Percentiles rank a stretch among this genome's conserved stretches.
Evolutionary conservation across 768 basidiomycete species (phyloP).

Genomic region (Neoboletus magnificus): DNA sequence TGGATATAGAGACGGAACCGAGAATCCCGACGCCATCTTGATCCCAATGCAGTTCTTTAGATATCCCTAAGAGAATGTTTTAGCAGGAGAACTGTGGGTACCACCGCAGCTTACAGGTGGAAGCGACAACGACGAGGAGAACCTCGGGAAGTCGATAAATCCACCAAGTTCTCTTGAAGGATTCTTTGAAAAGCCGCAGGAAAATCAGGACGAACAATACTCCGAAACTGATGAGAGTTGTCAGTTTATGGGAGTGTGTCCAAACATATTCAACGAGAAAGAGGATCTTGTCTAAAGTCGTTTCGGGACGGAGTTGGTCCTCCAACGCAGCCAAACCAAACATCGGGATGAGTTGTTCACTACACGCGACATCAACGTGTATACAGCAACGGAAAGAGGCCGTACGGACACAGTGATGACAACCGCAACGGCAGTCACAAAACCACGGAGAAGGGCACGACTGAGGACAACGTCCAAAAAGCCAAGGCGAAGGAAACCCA

Average conservation of each 20-base stretch:
- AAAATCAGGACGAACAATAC: slow-evolving; percentile 64
- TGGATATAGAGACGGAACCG: slow-evolving; percentile 67
- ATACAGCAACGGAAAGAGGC: background rate
- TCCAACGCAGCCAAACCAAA: slow-evolving; percentile 67
- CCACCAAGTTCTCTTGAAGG: slow-evolving; percentile 60
- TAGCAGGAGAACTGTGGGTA: background rate
- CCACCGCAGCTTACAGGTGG: slow-evolving; percentile 59
- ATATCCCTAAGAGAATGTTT: slow-evolving; percentile 50
- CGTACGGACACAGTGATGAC: slow-evolving; percentile 76
- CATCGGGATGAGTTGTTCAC: slow-evolving; percentile 88
- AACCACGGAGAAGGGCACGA: slow-evolving; percentile 82
- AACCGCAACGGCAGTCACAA: slow-evolving; percentile 79
- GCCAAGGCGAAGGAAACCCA: slow-evolving; percentile 86
- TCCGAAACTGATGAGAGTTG: slow-evolving; percentile 71
- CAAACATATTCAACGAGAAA: slow-evolving; percentile 67
- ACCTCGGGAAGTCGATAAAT: slow-evolving; percentile 89
- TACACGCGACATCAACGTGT: slow-evolving; percentile 23
- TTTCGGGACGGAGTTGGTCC: slow-evolving; percentile 53
- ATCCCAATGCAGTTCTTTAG: slow-evolving; percentile 70
- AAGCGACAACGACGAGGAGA: slow-evolving; percentile 76
- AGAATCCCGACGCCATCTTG: slow-evolving; percentile 77
- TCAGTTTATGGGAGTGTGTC: slow-evolving; percentile 57
- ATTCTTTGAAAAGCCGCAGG: slow-evolving; percentile 54
- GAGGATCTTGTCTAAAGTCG: slow-evolving; percentile 70
- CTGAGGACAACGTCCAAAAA: slow-evolving; percentile 94